Base-by-base conservation (phyloP, 345 rosid genomes). In the Populus deltoides region DNA sequence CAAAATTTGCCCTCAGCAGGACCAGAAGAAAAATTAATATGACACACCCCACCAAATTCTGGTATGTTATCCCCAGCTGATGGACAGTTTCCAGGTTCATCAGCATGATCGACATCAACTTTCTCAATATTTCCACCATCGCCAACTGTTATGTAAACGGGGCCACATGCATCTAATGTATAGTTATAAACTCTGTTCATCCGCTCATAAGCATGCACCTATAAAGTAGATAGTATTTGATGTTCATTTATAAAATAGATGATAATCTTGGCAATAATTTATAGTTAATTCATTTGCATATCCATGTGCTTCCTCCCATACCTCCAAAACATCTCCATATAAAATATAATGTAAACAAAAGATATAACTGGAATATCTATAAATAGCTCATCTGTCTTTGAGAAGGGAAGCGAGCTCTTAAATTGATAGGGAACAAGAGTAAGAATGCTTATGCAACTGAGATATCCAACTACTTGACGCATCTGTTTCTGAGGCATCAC, bases 171-270 rank as follows among this genome's bases (percentile, higher is more conserved):
- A 78, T 93, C 92, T 83, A 93, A 55, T 43, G 85, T 88, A 78
- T 94, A 94, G 82, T 94, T 92, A 71, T 90, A 89, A 38, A 94
- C 87, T 78, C 92, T 86, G 75, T 93, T 93, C 87, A 91, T 90
- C 75, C 96, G 79, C 89, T 94, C 96, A 73, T 93, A 94, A n/a
- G 97, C 97, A 81, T 94, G 98, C 55, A 93, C 94, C 98, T 93
- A 82, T 33, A 71, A 27, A 68, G 63, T n/a, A 66, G 70, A 72
- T n/a, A 17, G 1, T 20, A 22, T n/a, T 53, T 55, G 63, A 68
- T 22, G 43, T 70, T 8, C 62, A 51, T 43, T 33, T 70, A 43
- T 36, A 55, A 8, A 11, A 12, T 70, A 73, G 24, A 66, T 16
- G 0, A 16, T 15, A 66, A 36, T 61, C 53, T 15, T 47, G 53